A percentile compares a stretch with the other conserved stretches of the same genome.
phyloP scores from a whole-genome alignment of 345 rosid genomes.

The Crucihimalaya himalaica region DNA sequence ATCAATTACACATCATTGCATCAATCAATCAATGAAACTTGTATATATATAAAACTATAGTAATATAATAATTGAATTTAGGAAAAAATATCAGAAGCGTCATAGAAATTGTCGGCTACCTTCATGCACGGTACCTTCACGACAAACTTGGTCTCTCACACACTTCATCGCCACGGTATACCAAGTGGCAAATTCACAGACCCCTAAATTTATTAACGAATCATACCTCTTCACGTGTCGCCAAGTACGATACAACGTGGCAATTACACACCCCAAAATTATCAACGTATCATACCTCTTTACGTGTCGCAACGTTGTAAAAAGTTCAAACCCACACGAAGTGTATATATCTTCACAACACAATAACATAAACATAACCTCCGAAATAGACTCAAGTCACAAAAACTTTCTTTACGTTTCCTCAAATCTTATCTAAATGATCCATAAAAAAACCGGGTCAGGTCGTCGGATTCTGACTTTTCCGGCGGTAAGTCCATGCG shows the following conservation, averaged over 20 bases:
- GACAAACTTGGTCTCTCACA: constrained; percentile 23
- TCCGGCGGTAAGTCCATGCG: constrained; percentile 69
- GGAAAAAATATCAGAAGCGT: constrained; percentile 27
- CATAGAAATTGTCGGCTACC: constrained; percentile 39
- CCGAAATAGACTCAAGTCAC: constrained; percentile 16
- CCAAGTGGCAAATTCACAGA: constrained; percentile 26
- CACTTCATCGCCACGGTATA: constrained; percentile 26
- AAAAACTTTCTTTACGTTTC: neutral
- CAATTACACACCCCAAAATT: neutral
- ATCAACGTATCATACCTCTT: constrained; percentile 1
- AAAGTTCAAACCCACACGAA: constrained; percentile 19
- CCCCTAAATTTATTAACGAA: neutral
- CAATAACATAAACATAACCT: neutral
- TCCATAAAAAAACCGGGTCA: constrained; percentile 39
- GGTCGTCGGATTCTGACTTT: constrained; percentile 63
- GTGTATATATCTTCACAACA: constrained; percentile 31
- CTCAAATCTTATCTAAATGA: constrained; percentile 39
- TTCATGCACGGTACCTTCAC: constrained; percentile 29
- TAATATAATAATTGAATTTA: neutral
- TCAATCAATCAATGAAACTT: constrained; percentile 21
- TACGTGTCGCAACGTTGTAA: constrained; percentile 21
- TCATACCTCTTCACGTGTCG: constrained; percentile 22
- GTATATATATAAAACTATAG: neutral
- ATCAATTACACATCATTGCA: constrained; percentile 2
- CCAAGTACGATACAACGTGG: constrained; percentile 6